Evolutionary conservation across 345 rosid genomes (phyloP).

Genomic region (Corchorus capsularis): DNA sequence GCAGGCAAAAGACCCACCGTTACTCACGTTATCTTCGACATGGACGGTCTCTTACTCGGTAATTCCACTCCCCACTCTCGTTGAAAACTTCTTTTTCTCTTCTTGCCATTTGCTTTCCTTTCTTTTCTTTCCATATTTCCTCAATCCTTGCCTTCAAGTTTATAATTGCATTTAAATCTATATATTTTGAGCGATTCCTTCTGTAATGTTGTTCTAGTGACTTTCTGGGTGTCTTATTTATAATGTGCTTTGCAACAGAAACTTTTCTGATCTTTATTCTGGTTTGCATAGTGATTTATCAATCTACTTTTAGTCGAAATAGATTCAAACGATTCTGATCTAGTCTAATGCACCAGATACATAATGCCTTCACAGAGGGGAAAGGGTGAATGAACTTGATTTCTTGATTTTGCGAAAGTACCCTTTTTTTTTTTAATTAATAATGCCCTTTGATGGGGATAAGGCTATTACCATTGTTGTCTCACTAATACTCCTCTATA

Average conservation of each 20-base stretch:
- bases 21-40: slow-evolving; percentile 92
- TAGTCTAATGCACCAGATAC: not conserved
- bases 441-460: too few relatives aligned
- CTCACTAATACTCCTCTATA: not conserved
- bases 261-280: not conserved
- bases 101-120: not conserved
- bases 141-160: not conserved
- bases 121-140: not conserved
- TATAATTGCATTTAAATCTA: not conserved
- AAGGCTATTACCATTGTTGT: not conserved
- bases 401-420: too few relatives aligned
- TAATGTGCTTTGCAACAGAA: not conserved
- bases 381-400: too few relatives aligned
- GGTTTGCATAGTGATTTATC: not conserved
- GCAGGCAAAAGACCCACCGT: slow-evolving; percentile 43
- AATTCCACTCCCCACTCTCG: slow-evolving; percentile 22
- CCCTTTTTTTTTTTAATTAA: too few relatives aligned
- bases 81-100: not conserved
- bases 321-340: not conserved
- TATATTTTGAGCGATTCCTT: not conserved
- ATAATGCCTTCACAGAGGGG: too few relatives aligned
- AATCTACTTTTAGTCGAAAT: not conserved
- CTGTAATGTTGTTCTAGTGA: not conserved
- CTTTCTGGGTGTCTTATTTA: not conserved
- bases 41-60: slow-evolving; percentile 98